These are phyloP conservation scores for Crataegus laevigata DNA, from an alignment of 306 rosid species.

Conservation along the genomic window DNA sequence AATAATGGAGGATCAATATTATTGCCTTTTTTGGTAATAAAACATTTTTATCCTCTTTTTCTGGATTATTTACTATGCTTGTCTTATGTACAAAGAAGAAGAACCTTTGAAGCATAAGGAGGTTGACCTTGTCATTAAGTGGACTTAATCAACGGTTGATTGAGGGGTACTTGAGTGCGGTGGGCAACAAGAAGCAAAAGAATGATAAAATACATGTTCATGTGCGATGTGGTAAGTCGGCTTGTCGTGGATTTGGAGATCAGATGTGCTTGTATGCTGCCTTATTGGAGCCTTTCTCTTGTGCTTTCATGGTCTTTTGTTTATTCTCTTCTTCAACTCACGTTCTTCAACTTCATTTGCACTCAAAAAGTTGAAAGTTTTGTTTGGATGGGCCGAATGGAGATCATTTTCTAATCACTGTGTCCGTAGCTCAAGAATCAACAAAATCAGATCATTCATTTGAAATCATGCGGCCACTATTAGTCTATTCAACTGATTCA, in stretches of 20 bases:
- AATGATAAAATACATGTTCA: not conserved
- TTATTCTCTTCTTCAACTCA: not conserved
- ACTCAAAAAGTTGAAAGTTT: not conserved
- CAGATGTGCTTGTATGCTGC: not conserved
- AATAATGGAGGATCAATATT: too few relatives aligned
- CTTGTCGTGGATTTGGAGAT: constrained; percentile 7
- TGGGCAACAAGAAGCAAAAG: not conserved
- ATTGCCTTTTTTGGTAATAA: too few relatives aligned
- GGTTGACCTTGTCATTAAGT: constrained; percentile 10
- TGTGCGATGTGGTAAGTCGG: constrained; percentile 8
- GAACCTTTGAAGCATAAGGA: constrained; percentile 7
- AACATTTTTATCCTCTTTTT: not conserved
- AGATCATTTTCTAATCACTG: too few relatives aligned
- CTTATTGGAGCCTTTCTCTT: constrained; percentile 2
- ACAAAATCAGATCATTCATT: too few relatives aligned
- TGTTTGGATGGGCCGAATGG: not conserved
- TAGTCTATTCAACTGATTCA: too few relatives aligned
- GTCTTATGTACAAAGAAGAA: not conserved
- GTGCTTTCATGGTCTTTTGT: not conserved
- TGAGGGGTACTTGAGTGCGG: not conserved
- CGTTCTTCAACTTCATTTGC: not conserved
- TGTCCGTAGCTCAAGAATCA: too few relatives aligned
- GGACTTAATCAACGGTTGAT: constrained; percentile 8
- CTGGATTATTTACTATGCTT: not conserved
- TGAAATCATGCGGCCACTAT: too few relatives aligned